Percentiles rank a stretch among this genome's conserved stretches.
Evolutionary conservation across 2,329 filamentous ascomycete species (phyloP).

Genomic region (Trichophyton schoenleinii): DNA sequence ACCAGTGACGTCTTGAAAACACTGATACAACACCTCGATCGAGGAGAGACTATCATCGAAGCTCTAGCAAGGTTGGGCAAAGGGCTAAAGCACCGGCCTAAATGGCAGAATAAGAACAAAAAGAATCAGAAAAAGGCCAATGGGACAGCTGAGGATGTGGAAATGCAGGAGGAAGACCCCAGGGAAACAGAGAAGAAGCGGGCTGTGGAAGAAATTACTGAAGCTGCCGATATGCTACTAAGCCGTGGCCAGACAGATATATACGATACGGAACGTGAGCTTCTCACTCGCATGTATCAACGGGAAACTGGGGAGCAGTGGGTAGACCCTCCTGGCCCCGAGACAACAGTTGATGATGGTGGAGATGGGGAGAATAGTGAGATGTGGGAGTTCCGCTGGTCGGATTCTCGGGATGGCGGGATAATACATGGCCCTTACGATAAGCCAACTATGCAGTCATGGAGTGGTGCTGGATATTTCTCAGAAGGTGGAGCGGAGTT

Average conservation of each 20-base stretch:
- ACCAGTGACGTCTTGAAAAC: slow-evolving; percentile 60
- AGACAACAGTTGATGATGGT: slow-evolving; percentile 14
- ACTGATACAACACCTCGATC: slow-evolving; percentile 62
- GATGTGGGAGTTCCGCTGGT: slow-evolving; percentile 90
- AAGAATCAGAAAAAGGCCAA: slow-evolving; percentile 33
- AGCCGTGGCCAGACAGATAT: slow-evolving; percentile 76
- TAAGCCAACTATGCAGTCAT: slow-evolving; percentile 70
- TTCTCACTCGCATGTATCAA: slow-evolving; percentile 68
- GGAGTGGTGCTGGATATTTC: slow-evolving; percentile 89
- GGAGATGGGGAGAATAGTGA: slow-evolving; percentile 21
- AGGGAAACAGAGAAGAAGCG: slow-evolving; percentile 58
- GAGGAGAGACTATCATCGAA: slow-evolving; percentile 76
- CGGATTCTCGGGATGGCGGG: slow-evolving; percentile 68
- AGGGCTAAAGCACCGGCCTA: slow-evolving; percentile 45
- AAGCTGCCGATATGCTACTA: slow-evolving; percentile 75
- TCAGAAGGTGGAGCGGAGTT: slow-evolving; percentile 71
- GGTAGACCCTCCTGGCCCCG: slow-evolving; percentile 39
- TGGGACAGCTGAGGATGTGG: slow-evolving; percentile 44
- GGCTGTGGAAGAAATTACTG: slow-evolving; percentile 71
- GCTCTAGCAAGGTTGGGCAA: slow-evolving; percentile 71
- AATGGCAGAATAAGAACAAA: slow-evolving; percentile 51
- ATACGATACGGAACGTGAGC: slow-evolving; percentile 77
- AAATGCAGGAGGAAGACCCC: slow-evolving; percentile 58
- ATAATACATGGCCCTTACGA: slow-evolving; percentile 80
- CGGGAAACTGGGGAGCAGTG: slow-evolving; percentile 81